Evolutionary conservation across 331 rosid species (phyloP).

Genomic region (Ulmus americana): DNA sequence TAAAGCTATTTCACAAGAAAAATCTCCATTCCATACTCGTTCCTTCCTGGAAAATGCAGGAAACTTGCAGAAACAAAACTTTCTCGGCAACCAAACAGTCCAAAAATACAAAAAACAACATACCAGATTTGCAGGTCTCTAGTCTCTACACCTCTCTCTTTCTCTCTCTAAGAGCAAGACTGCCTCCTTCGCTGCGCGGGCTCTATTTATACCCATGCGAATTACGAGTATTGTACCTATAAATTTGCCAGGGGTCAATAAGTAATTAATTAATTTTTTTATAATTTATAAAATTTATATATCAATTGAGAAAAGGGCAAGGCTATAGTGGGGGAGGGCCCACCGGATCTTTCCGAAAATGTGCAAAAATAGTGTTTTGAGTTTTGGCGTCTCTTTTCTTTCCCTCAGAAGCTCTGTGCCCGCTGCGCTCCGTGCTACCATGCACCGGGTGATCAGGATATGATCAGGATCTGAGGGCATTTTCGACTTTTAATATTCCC

Average conservation of each 20-base stretch:
- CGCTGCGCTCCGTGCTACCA: neutral
- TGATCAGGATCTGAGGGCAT: neutral
- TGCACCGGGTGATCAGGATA: neutral
- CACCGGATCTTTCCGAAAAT: conserved; percentile 25
- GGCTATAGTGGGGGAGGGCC: conserved; percentile 16
- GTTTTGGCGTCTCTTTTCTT: neutral
- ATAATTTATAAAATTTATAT: too few relatives aligned
- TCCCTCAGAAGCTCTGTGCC: neutral
- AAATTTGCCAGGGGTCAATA: neutral
- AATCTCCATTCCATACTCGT: neutral
- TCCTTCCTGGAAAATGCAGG: conserved; percentile 4
- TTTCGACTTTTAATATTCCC: neutral
- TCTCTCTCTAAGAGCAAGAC: conserved; percentile 9
- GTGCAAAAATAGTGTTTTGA: neutral
- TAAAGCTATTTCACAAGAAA: neutral
- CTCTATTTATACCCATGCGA: neutral
- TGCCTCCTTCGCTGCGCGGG: neutral
- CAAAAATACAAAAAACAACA: neutral
- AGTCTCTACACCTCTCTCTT: neutral
- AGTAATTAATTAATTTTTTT: too few relatives aligned
- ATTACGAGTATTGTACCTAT: neutral
- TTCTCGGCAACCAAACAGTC: conserved; percentile 23
- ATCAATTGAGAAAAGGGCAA: neutral
- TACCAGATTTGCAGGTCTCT: conserved; percentile 4
- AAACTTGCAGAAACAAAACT: neutral